These are phyloP conservation scores for Metschnikowia hibisci DNA, from an alignment of 805 yeast genomes.

Conservation along the genomic window DNA sequence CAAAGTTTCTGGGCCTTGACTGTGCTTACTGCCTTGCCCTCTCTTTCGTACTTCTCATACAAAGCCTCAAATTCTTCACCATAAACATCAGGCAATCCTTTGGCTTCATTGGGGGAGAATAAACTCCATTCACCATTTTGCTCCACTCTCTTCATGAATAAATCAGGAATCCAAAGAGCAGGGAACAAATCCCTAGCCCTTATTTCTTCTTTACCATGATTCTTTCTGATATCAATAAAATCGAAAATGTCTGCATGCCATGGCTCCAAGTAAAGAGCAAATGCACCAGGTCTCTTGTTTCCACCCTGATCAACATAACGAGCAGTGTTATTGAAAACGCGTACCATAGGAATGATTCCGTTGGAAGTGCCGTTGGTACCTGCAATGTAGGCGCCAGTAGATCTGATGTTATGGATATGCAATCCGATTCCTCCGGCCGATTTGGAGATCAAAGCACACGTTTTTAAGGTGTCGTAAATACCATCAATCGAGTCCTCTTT, in stretches of 20 bases:
- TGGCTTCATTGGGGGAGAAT: conserved; percentile 58
- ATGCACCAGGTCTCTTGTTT: conserved; percentile 62
- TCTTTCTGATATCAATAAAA: conserved; percentile 56
- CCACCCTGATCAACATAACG: conserved; percentile 66
- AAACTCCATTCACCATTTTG: conserved; percentile 53
- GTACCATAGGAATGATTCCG: conserved; percentile 60
- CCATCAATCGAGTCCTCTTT: conserved; percentile 62
- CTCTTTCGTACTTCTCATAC: conserved; percentile 49
- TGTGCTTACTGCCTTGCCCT: conserved; percentile 46
- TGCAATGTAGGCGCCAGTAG: conserved; percentile 58
- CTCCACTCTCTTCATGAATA: conserved; percentile 60
- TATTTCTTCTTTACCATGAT: conserved; percentile 62
- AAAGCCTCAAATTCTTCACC: conserved; percentile 54
- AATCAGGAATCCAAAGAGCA: conserved; percentile 61
- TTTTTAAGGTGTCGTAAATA: conserved; percentile 56
- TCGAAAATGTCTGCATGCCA: conserved; percentile 62
- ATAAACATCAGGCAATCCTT: conserved; percentile 51
- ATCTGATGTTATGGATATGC: conserved; percentile 56
- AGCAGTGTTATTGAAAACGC: conserved; percentile 61
- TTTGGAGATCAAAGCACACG: conserved; percentile 59
- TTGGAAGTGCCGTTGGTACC: conserved; percentile 62
- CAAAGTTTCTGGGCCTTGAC: conserved; percentile 59
- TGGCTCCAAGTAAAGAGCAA: conserved; percentile 58
- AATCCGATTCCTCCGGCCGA: conserved; percentile 63
- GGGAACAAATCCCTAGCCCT: conserved; percentile 62